Base-by-base conservation (phyloP, 2,329 filamentous ascomycete genomes). In the Huntiella savannae region DNA sequence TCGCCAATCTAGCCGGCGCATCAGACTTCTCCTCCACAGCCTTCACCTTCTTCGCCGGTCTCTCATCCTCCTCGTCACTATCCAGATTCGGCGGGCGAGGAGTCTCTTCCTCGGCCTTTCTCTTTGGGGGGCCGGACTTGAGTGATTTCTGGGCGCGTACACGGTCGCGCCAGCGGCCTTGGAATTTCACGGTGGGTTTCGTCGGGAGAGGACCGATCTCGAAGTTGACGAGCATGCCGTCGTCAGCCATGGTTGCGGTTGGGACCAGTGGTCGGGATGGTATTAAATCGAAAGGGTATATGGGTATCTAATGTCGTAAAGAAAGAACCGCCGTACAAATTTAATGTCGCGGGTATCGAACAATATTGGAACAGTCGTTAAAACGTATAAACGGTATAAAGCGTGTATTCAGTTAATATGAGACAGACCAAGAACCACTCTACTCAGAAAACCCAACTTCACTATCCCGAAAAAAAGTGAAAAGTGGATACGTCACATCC, bases 191-290 rank as follows among this genome's bases (percentile, higher is more conserved):
- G 46, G 72, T 65, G 4, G 71, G 67, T 50, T 77, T 70, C 46
- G 83, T 59, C 10, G 80, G 71, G 13, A 67, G 71, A 50, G 83
- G 77, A 22, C 75, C 72, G 48, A 94, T 67, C 55, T 85, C 78
- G 59, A 96, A 95, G 56, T 96, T 96, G 58, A 96, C 68, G 48
- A 95, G 73, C 75, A 98, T 82, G 54, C 86, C 86, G 77, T 93
- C 83, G 67, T 96, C 87, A 44, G 83, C 83, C 87, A 96, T 95
- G 6, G 22, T 28, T 28, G 22, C 22, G 22, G 22, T 28, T 28
- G 22, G 6, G 22, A 28, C 22, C 22, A 28, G 22, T 28, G 6
- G 22, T 10, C 22, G 22, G 22, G 22, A 28, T 28, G 3, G 3
- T 28, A 10, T 28, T 28, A 28, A 28, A 28, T 28, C 22, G 22